Base-by-base conservation (phyloP, 2,329 filamentous ascomycete genomes). In the Ophiocordyceps australis region DNA sequence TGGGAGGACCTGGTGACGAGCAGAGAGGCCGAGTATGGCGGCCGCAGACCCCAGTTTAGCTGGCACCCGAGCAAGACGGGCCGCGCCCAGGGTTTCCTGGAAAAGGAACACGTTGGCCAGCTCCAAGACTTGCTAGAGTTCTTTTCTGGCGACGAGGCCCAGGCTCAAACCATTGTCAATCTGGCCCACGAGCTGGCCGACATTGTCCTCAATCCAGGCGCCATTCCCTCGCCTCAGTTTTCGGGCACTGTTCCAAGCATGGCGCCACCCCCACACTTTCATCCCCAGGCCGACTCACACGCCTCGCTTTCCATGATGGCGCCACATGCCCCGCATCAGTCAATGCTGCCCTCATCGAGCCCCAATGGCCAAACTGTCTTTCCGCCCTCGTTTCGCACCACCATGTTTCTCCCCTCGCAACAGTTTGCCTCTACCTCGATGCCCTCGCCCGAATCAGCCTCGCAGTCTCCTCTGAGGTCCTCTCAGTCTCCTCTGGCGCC, bases 121-220 rank as follows among this genome's bases (percentile, higher is more conserved):
- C 48, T 75, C 8, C 65, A 74, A 39, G 71, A 74, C 37, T 57
- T 71, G 7, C 56, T 76, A 15, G 71, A 76, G 38, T 71, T 71
- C 38, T 74, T 73, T 38, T 68, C 63, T 5, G 59, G 65, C 20
- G 56, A 62, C 18, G 61, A 58, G 25, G 56, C 63, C 25, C 64
- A 70, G 33, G 63, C 67, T 1, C 55, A 64, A 32, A 59, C 55
- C 35, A 57, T 75, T 23, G 65, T 69, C 9, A 54, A 57, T 27
- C 52, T 67, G 27, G 70, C 69, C 4, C 72, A 69, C 38, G 62
- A 67, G 17, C 47, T 66, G 29, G 65, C 62, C 13, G 55, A 61
- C 16, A 54, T 57, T 17, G 52, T 57, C 25, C 48, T 54, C 29
- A 47, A 47, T 22, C 44, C 41, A 3, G 39, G 39, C 8, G 41